Base-by-base conservation (phyloP, 768 basidiomycete species). In the Psilocybe azurescens region DNA sequence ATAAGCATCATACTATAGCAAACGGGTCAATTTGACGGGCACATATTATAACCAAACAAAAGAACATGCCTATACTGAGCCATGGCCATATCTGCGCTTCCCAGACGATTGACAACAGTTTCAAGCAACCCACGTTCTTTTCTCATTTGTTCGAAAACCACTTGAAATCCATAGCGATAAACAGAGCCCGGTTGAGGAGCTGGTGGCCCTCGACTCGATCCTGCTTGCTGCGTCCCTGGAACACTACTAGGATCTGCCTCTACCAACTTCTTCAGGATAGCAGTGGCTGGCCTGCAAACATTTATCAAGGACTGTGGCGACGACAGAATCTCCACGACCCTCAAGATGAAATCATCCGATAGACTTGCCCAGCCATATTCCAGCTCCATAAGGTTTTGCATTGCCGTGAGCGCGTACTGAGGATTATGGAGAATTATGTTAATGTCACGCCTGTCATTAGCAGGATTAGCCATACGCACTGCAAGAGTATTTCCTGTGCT, bases 381-480 rank as follows among this genome's bases (percentile, higher is more conserved):
- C 24, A 91, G 79, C 65, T 95, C 93, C 90, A 96, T 92, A 30
- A 95, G 73, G 70, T 93, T 92, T 75, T 95, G 92, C 85, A 95
- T 87, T 2, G 90, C 89, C 3, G 89, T 86, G 39, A 97, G 80
- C 8, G 93, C 92, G 65, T 95, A 95, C 93, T 95, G 53, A 13
- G 24, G 7, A 18, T 10, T 38, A n/a, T 51, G 38, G 53, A 13
- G 24, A 8, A 18, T 10, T 38, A n/a, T 51, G 38, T 44, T 5
- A 33, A 62, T 65, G 47, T 16, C 49, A 53, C 24, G 24, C 24
- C 24, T 24, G 24, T 30, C 13, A 30, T 60, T 20, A 62, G 51
- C 54, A 29, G 51, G 52, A 36, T 47, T 32, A 9, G 54, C 38
- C 29, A 80, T 82, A 70, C 76, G 56, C 66, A 94, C 93, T 47